phyloP scores from a whole-genome alignment of 176 grass and related monocot genomes.

The Puccinellia tenuiflora region DNA sequence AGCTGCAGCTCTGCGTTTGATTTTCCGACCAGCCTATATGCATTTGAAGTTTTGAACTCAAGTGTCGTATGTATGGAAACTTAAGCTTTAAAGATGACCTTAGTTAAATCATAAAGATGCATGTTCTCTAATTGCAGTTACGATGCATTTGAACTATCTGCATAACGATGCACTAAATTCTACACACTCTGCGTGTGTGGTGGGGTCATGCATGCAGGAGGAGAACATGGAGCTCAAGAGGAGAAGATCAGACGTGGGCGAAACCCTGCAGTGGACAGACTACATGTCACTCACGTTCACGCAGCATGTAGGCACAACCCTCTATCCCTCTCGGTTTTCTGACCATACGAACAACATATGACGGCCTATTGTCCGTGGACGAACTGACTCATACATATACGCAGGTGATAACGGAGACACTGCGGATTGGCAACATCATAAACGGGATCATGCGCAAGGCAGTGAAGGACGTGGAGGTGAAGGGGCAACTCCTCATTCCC shows the following conservation, averaged over 20 bases:
- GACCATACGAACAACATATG: not conserved
- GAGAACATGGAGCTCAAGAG: slow-evolving; percentile 83
- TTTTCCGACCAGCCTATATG: not conserved
- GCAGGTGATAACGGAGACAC: slow-evolving; percentile 73
- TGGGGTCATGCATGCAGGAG: slow-evolving; percentile 39
- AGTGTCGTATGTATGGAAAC: not conserved
- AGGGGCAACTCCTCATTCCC: slow-evolving; percentile 75
- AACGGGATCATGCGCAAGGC: slow-evolving; percentile 97
- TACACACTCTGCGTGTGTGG: not conserved
- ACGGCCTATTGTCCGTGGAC: not conserved
- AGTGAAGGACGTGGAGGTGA: slow-evolving; percentile 70
- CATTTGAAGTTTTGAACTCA: not conserved
- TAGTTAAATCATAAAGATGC: not conserved
- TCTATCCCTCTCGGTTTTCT: not conserved
- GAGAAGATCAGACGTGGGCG: slow-evolving; percentile 34
- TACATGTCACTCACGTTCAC: slow-evolving; percentile 94
- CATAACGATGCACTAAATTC: not conserved
- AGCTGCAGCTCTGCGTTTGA: not conserved
- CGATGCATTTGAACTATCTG: not conserved
- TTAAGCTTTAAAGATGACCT: not conserved
- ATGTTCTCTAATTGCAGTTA: not conserved
- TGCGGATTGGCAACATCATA: slow-evolving; percentile 88
- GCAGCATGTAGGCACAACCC: slow-evolving; percentile 58
- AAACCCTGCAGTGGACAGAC: slow-evolving; percentile 70
- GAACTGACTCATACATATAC: not conserved